Evolutionary conservation across 2,329 filamentous ascomycete genomes (phyloP), one percentile per base, ranked within the genome.

Genomic region (Paracamarosporium sp.): DNA sequence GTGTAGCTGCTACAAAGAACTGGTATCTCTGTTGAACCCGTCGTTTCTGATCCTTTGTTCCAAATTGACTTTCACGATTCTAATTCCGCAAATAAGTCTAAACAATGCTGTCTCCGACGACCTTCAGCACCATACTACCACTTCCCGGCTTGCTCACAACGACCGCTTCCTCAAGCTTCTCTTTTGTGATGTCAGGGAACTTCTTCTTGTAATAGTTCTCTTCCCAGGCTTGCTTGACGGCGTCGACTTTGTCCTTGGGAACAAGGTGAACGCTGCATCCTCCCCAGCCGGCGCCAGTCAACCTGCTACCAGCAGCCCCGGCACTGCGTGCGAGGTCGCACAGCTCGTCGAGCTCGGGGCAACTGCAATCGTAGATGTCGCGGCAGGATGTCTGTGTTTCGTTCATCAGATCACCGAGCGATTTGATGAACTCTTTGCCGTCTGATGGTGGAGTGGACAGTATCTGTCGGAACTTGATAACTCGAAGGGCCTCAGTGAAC

Each of bases 241-340:
- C 86, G 5, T 89, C 88, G 0, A 97, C 90, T 77, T 90, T 94
- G 69, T 92, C 86, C 56, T 88, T 90, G 0, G 94, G 90, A 51
- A 98, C 90, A 56, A 99, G 84, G 79, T 99, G 95, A 56, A 99
- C 94, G 59, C 88, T 95, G 80, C 95, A 98, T 2, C 95, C 95
- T 60, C 95, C 95, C 95, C 95, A 99, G 3, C 95, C 95, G 0
- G 95, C 95, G 36, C 95, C 95, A 0, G 94, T 98, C 66, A 97
- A 80, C 25, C 94, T 83, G 66, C 90, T 93, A 27, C 94, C 95
- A 73, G 92, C 93, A 17, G 91, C 87, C 2, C 95, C 95, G 0
- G 91, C 91, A 15, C 81, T 83, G 27, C 88, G 84, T 0, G 93
- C 93, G 64, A 98, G 89, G 36, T 83, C 76, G 76, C 94, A 98